Evolutionary conservation across 345 rosid genomes (phyloP).

Genomic region (Citrus cavaleriei): DNA sequence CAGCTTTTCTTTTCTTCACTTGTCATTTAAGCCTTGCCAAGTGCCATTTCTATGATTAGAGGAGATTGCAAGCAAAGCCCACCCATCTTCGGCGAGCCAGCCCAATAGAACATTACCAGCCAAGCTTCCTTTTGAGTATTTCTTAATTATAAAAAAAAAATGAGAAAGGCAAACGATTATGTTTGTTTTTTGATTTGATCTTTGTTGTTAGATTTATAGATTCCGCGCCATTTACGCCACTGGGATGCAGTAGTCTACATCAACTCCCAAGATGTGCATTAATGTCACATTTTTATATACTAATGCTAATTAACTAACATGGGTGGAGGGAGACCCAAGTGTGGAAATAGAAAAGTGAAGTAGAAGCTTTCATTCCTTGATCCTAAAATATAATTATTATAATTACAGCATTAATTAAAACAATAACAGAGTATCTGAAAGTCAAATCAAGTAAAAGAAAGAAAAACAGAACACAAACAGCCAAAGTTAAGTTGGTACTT

Average conservation of each 20-base stretch:
- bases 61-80: too few species aligned
- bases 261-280: neutral
- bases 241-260: neutral
- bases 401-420: neutral
- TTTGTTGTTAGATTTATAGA: neutral
- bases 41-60: neutral
- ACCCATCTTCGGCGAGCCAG: neutral
- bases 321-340: neutral
- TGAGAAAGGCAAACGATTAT: neutral
- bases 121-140: neutral
- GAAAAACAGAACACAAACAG: neutral
- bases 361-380: neutral
- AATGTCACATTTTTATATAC: neutral
- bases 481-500: too few species aligned
- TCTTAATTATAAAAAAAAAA: neutral
- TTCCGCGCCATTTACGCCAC: slow-evolving; percentile 31
- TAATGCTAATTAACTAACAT: too few species aligned
- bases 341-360: neutral
- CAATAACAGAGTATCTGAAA: neutral
- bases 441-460: neutral
- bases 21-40: neutral
- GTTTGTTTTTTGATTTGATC: neutral
- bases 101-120: neutral
- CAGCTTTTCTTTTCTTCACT: neutral
- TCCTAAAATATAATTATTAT: neutral